phyloP scores from a whole-genome alignment of 1,139 yeast species.

The Meyerozyma guilliermondii region DNA sequence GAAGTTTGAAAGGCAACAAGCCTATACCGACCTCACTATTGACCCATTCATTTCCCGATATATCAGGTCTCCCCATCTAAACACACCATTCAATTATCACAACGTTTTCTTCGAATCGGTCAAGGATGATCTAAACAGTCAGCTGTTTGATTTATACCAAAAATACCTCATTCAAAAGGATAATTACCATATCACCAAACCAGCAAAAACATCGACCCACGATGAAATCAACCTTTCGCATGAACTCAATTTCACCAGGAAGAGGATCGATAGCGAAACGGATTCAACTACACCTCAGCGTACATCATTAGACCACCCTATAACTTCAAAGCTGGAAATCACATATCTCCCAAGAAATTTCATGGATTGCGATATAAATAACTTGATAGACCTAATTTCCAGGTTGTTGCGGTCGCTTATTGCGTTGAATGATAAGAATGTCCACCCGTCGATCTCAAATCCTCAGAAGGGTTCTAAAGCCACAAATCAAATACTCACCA shows the following conservation, averaged over 20 bases:
- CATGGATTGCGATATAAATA: constrained; percentile 64
- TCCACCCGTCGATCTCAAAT: constrained; percentile 29
- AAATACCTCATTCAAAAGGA: constrained; percentile 16
- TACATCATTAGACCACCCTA: constrained; percentile 1
- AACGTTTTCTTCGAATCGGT: constrained; percentile 21
- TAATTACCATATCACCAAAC: not conserved
- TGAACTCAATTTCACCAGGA: not conserved
- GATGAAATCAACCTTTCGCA: not conserved
- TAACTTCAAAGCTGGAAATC: constrained; percentile 1
- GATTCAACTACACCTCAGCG: constrained; percentile 3
- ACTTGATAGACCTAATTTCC: constrained; percentile 65
- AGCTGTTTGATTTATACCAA: constrained; percentile 23
- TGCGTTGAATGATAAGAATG: constrained; percentile 57
- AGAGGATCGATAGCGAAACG: constrained; percentile 3
- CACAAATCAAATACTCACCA: constrained; percentile 50
- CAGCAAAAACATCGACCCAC: not conserved
- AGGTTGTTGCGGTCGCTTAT: constrained; percentile 77
- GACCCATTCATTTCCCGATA: constrained; percentile 29
- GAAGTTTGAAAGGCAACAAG: constrained; percentile 3
- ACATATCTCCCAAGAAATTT: constrained; percentile 49
- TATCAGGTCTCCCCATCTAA: constrained; percentile 17
- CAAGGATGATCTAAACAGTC: constrained; percentile 18
- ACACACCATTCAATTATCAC: constrained; percentile 16
- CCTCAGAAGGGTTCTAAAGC: constrained; percentile 26
- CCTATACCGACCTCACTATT: constrained; percentile 1